phyloP scores from a whole-genome alignment of 805 yeast species.

The Candida verbasci region DNA sequence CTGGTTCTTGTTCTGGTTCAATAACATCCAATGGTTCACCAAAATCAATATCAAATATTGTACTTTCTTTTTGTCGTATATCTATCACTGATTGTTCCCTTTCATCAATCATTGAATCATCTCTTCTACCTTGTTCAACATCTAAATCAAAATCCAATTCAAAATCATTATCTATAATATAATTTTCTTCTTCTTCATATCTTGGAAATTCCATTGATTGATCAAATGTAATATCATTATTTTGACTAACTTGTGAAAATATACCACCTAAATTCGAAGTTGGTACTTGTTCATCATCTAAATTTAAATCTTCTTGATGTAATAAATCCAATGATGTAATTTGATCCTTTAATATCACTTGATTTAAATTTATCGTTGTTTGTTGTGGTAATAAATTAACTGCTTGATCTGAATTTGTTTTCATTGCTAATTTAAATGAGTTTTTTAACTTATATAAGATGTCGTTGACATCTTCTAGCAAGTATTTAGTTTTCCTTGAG shows the following conservation, averaged over 20 bases:
- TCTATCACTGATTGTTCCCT: constrained; percentile 21
- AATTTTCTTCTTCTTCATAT: constrained; percentile 14
- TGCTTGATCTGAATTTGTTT: constrained; percentile 21
- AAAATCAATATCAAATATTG: constrained; percentile 26
- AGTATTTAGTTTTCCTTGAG: constrained; percentile 76
- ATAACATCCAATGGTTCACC: constrained; percentile 41
- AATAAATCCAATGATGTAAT: constrained; percentile 74
- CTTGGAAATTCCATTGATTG: constrained; percentile 68
- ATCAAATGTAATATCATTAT: constrained; percentile 40
- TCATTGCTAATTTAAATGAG: constrained; percentile 48
- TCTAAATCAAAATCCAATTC: constrained; percentile 52
- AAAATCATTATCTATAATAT: constrained; percentile 37
- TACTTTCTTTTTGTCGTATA: constrained; percentile 7
- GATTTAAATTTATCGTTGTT: constrained; percentile 57
- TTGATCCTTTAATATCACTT: constrained; percentile 66
- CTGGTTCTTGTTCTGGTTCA: constrained; percentile 11
- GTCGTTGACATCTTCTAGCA: constrained; percentile 79
- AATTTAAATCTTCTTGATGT: constrained; percentile 53
- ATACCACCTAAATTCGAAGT: constrained; percentile 10
- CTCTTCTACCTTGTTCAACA: constrained; percentile 49
- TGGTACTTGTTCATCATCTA: constrained; percentile 17
- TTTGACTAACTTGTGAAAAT: constrained; percentile 22
- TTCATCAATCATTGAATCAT: constrained; percentile 10
- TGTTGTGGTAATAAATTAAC: constrained; percentile 58
- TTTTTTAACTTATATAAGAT: constrained; percentile 67